Base-by-base conservation (phyloP, 257 asterid genomes). In the Solanum boliviense region DNA sequence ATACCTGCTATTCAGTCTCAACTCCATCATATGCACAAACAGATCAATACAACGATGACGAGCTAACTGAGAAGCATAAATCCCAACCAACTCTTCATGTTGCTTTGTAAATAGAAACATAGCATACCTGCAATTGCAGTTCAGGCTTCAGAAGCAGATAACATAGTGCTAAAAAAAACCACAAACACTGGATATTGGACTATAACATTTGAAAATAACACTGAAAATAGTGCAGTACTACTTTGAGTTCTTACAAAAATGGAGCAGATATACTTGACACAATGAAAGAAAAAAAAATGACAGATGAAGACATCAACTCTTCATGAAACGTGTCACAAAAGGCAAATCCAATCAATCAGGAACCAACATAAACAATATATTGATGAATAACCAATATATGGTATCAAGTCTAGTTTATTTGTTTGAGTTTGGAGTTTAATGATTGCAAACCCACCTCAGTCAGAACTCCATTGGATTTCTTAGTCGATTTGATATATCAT, bases 11-110 rank as follows among this genome's bases (percentile, higher is more conserved):
- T 94, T 94, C 89, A 97, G 95, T 90, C 99, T 93, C 91, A 96
- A 90, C 90, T 97, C 99, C 99, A 97, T 97, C 99, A 97, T 97
- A 91, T 96, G 98, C 90, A 95, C 96, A 94, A 94, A 97, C 75
- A 97, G 98, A 93, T 97, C 98, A 87, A 96, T 91, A 90, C 99
- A 97, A 71, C 98, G 99, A 95, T 95, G 98, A 44, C 89, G 94
- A 87, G 98, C 98, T 84, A 96, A 98, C 93, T 96, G 98, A 88
- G 99, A 94, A 90, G 99, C 99, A 89, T 97, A 97, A 73, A 95
- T 93, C 71, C 99, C 99, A 52, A 96, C 98, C 94, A 97, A 91
- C 91, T 97, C 99, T 91, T 97, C 99, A 87, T 94, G 98, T 86
- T 97, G 98, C 88, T 88, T 95, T 16, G 98, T 91, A 91, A 97